Percentiles rank a stretch among this genome's conserved stretches.
phyloP scores from a whole-genome alignment of 164 flowering plant genomes.

The Platanus orientalis region DNA sequence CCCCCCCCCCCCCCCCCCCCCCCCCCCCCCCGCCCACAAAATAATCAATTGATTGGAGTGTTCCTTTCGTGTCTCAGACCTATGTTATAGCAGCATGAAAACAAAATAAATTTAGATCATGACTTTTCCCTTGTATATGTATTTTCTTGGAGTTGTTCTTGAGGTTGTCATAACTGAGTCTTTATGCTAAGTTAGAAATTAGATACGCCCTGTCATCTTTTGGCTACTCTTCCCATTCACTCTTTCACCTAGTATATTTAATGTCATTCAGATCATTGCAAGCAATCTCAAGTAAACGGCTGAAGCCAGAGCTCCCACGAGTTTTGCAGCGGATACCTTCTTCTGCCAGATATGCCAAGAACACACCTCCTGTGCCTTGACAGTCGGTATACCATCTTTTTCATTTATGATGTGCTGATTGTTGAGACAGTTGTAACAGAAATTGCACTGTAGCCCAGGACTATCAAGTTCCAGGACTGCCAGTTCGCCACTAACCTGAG shows the following conservation, averaged over 20 bases:
- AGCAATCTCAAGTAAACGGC: slow-evolving; percentile 51
- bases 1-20: too few relatives aligned
- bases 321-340: slow-evolving; percentile 55
- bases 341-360: slow-evolving; percentile 58
- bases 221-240: background rate
- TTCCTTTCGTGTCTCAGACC: too few relatives aligned
- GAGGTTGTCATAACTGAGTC: background rate
- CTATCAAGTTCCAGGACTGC: slow-evolving; percentile 9
- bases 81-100: background rate
- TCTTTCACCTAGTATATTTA: background rate
- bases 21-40: too few relatives aligned
- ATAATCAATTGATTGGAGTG: too few relatives aligned
- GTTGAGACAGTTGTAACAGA: slow-evolving; percentile 17
- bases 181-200: background rate
- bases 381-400: slow-evolving; percentile 3
- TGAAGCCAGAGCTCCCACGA: slow-evolving; percentile 56
- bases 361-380: slow-evolving; percentile 59
- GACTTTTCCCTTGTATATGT: too few relatives aligned
- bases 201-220: background rate
- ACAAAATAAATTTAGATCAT: background rate
- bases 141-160: background rate
- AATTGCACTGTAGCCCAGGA: slow-evolving; percentile 3
- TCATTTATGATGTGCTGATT: slow-evolving; percentile 6
- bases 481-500: background rate
- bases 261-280: slow-evolving; percentile 48